Percentiles rank a stretch among this genome's conserved stretches.
phyloP scores from a whole-genome alignment of 1,284 basidiomycete species.

The Vanrija humicola region DNA sequence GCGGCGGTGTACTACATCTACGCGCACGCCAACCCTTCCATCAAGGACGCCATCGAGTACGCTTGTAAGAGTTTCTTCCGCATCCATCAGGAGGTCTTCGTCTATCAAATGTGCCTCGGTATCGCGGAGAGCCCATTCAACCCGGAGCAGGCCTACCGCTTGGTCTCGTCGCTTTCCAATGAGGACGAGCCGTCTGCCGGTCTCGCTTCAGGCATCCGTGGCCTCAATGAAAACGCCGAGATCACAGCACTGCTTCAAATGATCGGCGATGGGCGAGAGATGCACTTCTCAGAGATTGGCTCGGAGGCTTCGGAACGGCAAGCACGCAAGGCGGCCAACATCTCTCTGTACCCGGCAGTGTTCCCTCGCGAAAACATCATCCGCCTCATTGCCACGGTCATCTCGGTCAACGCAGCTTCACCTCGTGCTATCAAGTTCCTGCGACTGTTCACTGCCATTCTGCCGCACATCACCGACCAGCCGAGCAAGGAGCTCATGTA shows the following conservation, averaged over 20 bases:
- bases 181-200: slow-evolving; percentile 21
- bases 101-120: slow-evolving; percentile 66
- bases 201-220: slow-evolving; percentile 61
- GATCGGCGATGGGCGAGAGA: slow-evolving; percentile 38
- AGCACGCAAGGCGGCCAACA: slow-evolving; percentile 47
- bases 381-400: slow-evolving; percentile 69
- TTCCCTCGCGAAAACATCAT: slow-evolving; percentile 66
- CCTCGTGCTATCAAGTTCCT: slow-evolving; percentile 66
- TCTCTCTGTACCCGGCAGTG: slow-evolving; percentile 60
- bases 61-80: slow-evolving; percentile 68
- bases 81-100: slow-evolving; percentile 67
- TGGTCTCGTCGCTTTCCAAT: slow-evolving; percentile 27
- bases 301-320: slow-evolving; percentile 60
- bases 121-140: slow-evolving; percentile 57
- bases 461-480: slow-evolving; percentile 53
- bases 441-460: slow-evolving; percentile 58
- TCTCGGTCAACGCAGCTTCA: slow-evolving; percentile 67
- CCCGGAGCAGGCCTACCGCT: slow-evolving; percentile 49
- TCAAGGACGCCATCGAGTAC: slow-evolving; percentile 67
- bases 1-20: slow-evolving; percentile 64
- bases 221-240: slow-evolving; percentile 64
- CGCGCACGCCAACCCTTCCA: slow-evolving; percentile 53
- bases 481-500: slow-evolving; percentile 56
- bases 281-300: slow-evolving; percentile 56
- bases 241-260: slow-evolving; percentile 65